A percentile compares a stretch with the other conserved stretches of the same genome.
phyloP scores from a whole-genome alignment of 805 yeast genomes.

The Saccharomycopsis sp. region DNA sequence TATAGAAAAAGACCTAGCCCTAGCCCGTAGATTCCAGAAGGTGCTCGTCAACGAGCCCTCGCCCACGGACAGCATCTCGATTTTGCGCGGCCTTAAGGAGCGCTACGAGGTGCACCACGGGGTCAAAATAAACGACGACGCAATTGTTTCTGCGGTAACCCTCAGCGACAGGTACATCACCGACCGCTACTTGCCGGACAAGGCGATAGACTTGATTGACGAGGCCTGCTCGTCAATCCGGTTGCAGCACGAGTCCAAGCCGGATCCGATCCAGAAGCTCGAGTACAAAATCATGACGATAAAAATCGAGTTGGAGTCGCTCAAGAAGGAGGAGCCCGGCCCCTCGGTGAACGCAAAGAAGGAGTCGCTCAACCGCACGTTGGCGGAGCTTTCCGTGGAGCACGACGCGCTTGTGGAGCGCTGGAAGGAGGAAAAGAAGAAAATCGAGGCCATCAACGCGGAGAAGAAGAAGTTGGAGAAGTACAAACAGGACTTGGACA shows the following conservation, averaged over 20 bases:
- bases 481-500: conserved; percentile 77
- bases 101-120: conserved; percentile 97
- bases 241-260: conserved; percentile 93
- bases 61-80: conserved; percentile 85
- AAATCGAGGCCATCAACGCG: conserved; percentile 67
- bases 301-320: conserved; percentile 89
- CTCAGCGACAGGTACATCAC: conserved; percentile 86
- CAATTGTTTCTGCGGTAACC: conserved; percentile 89
- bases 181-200: conserved; percentile 88
- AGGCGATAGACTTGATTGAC: conserved; percentile 93
- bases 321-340: conserved; percentile 87
- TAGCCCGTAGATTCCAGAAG: conserved; percentile 90
- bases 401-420: conserved; percentile 63
- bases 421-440: conserved; percentile 81
- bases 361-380: conserved; percentile 57
- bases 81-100: conserved; percentile 88
- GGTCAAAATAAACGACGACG: conserved; percentile 86
- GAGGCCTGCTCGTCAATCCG: conserved; percentile 95
- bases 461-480: conserved; percentile 80
- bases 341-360: conserved; percentile 71
- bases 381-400: conserved; percentile 58
- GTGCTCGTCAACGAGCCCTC: conserved; percentile 82
- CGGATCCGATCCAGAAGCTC: conserved; percentile 84
- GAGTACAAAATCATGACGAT: conserved; percentile 90
- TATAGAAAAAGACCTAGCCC: conserved; percentile 93